These are phyloP conservation scores for Tetracladium marchalianum DNA, from an alignment of 495 filamentous ascomycete species.

Conservation along the genomic window DNA sequence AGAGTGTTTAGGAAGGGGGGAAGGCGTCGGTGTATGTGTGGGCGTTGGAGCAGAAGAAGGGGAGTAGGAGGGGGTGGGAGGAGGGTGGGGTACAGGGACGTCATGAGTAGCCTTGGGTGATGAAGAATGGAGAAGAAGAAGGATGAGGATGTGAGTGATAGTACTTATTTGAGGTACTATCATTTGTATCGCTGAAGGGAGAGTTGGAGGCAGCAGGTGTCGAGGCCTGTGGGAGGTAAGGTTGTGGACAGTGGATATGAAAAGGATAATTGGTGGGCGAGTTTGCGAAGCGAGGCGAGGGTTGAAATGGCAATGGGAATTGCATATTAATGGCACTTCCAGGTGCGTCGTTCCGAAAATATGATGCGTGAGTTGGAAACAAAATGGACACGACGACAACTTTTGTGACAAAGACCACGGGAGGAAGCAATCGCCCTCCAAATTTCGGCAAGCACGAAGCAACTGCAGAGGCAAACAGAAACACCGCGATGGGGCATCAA, in stretches of 20 bases:
- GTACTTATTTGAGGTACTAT: constrained; percentile 77
- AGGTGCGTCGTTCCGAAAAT: no score
- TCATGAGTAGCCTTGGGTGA: constrained; percentile 96
- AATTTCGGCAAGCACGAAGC: no score
- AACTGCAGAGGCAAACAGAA: no score
- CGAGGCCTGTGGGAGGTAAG: constrained; percentile 57
- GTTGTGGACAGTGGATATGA: constrained; percentile 84
- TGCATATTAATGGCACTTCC: no score
- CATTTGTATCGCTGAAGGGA: constrained; percentile 80
- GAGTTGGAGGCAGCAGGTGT: constrained; percentile 86
- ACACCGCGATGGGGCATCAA: no score
- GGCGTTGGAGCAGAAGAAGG: constrained; percentile 90
- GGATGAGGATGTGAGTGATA: constrained; percentile 17
- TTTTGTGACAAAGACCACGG: no score
- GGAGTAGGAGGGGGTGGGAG: constrained; percentile 85
- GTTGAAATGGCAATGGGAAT: no score
- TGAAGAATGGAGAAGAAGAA: constrained; percentile 37
- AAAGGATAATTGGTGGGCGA: constrained; percentile 97
- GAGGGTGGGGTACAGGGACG: constrained; percentile 78
- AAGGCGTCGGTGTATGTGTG: constrained; percentile 84
- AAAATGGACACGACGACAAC: no score
- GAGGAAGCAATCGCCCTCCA: no score
- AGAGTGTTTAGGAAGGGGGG: constrained; percentile 52
- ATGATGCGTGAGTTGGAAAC: no score
- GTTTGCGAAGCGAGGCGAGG: constrained; percentile 25